phyloP scores from a whole-genome alignment of 495 filamentous ascomycete genomes.

The Podospora conica region DNA sequence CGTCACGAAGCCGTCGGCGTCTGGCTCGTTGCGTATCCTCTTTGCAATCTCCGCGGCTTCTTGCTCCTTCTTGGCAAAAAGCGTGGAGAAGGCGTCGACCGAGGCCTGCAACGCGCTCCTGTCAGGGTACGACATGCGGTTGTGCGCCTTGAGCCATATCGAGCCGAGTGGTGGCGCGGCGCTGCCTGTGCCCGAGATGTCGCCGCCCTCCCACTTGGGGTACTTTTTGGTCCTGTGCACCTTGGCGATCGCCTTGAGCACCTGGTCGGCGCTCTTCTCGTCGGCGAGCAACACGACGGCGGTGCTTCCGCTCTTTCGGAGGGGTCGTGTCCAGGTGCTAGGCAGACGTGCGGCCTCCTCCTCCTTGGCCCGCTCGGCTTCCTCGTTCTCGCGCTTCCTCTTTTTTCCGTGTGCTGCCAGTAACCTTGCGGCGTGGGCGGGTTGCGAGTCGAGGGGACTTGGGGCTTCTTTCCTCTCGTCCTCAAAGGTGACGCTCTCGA shows the following conservation, averaged over 20 bases:
- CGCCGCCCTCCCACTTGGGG: constrained; percentile 57
- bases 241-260: constrained; percentile 65
- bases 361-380: constrained; percentile 46
- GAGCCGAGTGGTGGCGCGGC: constrained; percentile 54
- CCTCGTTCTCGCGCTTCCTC: constrained; percentile 54
- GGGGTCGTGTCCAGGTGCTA: constrained; percentile 64
- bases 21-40: constrained; percentile 64
- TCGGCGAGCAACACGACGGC: constrained; percentile 83
- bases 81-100: constrained; percentile 76
- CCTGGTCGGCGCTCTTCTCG: constrained; percentile 61
- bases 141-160: constrained; percentile 56
- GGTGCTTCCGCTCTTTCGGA: constrained; percentile 65
- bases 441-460: constrained; percentile 22
- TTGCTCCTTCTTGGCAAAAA: constrained; percentile 61
- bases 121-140: constrained; percentile 63
- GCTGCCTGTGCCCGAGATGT: constrained; percentile 34
- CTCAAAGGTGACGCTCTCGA: constrained; percentile 73
- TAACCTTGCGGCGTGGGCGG: constrained; percentile 35
- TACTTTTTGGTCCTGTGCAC: constrained; percentile 50
- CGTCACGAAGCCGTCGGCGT: constrained; percentile 93
- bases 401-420: constrained; percentile 54
- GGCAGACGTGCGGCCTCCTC: constrained; percentile 53
- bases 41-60: constrained; percentile 57
- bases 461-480: constrained; percentile 33
- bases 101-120: constrained; percentile 55